phyloP scores from a whole-genome alignment of 2,329 filamentous ascomycete genomes.

The Alternaria gaisen region DNA sequence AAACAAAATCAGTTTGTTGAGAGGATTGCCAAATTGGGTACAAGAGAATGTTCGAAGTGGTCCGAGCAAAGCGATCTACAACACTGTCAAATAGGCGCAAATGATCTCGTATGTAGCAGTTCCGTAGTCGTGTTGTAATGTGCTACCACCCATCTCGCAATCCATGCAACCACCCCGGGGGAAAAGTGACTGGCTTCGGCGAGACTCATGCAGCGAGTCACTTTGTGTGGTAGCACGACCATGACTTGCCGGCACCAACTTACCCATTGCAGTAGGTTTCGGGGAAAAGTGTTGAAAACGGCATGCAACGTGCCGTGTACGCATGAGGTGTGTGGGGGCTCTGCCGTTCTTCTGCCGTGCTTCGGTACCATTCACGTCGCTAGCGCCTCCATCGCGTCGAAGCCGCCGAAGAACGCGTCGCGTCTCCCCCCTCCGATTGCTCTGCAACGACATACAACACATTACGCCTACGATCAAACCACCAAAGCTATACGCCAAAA shows the following conservation, averaged over 20 bases:
- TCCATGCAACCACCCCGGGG: conserved; percentile 4
- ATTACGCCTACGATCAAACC: not conserved
- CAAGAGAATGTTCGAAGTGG: conserved; percentile 51
- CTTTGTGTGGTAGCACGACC: conserved; percentile 12
- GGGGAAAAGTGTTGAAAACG: conserved; percentile 22
- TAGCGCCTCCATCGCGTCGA: conserved; percentile 15
- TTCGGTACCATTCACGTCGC: conserved; percentile 9
- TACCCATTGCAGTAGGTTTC: conserved; percentile 25
- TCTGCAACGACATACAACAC: conserved; percentile 11
- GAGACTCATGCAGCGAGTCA: conserved; percentile 7
- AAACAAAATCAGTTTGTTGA: conserved; percentile 43
- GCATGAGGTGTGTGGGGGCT: conserved; percentile 18
- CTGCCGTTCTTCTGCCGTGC: conserved; percentile 5
- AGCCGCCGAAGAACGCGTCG: conserved; percentile 21
- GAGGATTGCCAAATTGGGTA: conserved; percentile 59
- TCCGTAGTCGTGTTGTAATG: not conserved
- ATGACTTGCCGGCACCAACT: conserved; percentile 2
- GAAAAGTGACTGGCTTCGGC: conserved; percentile 6
- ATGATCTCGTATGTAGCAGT: not conserved
- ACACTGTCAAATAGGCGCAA: conserved; percentile 14
- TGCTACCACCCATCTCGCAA: not conserved
- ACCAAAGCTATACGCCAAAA: not conserved
- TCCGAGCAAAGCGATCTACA: conserved; percentile 27
- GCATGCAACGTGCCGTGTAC: conserved; percentile 35
- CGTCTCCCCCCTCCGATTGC: conserved; percentile 22